phyloP scores from a whole-genome alignment of 805 yeast species.

The Candida bentonensis region DNA sequence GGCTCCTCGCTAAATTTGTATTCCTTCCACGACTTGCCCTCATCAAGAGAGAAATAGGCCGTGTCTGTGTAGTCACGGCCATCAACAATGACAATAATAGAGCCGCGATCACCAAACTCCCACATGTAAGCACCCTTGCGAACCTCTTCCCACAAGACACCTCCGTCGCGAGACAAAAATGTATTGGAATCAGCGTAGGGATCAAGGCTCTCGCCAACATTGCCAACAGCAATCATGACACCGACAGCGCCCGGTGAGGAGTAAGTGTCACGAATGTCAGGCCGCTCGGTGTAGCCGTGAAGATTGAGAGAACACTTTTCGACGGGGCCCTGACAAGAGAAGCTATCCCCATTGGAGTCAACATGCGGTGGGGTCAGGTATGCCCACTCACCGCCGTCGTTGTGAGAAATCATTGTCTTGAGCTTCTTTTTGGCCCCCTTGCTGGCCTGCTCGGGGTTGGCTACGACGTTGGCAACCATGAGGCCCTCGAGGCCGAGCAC shows the following conservation, averaged over 20 bases:
- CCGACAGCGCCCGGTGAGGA: constrained; percentile 88
- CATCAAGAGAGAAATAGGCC: constrained; percentile 57
- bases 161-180: constrained; percentile 80
- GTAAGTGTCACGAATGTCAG: constrained; percentile 69
- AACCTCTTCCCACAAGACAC: constrained; percentile 74
- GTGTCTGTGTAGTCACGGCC: constrained; percentile 43
- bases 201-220: constrained; percentile 55
- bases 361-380: constrained; percentile 52
- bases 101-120: constrained; percentile 96
- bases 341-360: constrained; percentile 47
- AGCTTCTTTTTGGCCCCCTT: constrained; percentile 39
- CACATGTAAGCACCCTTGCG: constrained; percentile 66
- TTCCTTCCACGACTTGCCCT: constrained; percentile 65
- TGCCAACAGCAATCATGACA: constrained; percentile 81
- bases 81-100: constrained; percentile 61
- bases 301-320: constrained; percentile 65
- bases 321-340: constrained; percentile 33
- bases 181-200: constrained; percentile 46
- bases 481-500: constrained; percentile 78
- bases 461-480: constrained; percentile 55
- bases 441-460: constrained; percentile 34
- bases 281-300: constrained; percentile 83
- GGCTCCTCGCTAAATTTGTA: constrained; percentile 45
- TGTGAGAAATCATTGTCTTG: constrained; percentile 64
- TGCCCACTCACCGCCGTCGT: constrained; percentile 86